These are phyloP conservation scores for Penicillium maclennaniae DNA, from an alignment of 495 filamentous ascomycete genomes.

Conservation along the genomic window DNA sequence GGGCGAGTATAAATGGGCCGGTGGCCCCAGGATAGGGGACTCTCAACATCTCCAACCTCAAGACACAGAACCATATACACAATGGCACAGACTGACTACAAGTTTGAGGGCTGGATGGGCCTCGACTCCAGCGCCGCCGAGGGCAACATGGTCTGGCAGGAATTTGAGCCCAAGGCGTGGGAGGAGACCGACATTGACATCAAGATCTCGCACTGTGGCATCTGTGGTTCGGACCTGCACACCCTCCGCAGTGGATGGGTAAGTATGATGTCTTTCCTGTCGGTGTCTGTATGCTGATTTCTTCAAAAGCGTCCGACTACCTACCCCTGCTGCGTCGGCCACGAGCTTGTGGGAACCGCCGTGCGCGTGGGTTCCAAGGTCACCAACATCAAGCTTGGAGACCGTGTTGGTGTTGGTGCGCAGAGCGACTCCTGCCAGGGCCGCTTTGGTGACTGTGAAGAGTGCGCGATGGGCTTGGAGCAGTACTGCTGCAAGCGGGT, in stretches of 20 bases:
- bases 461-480: constrained; percentile 60
- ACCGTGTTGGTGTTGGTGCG: constrained; percentile 84
- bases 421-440: constrained; percentile 68
- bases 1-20: constrained; percentile 14
- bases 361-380: constrained; percentile 70
- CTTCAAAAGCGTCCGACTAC: constrained; percentile 40
- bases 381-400: constrained; percentile 69
- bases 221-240: constrained; percentile 63
- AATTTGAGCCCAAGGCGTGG: constrained; percentile 76
- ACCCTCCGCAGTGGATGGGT: constrained; percentile 72
- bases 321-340: constrained; percentile 74
- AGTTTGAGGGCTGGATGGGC: constrained; percentile 85
- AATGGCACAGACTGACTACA: constrained; percentile 46
- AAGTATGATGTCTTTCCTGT: constrained; percentile 12
- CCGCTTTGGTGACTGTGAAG: constrained; percentile 59
- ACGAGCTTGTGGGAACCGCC: constrained; percentile 78
- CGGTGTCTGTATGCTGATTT: background rate
- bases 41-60: background rate
- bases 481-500: constrained; percentile 64
- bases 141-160: constrained; percentile 76
- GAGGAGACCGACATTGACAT: constrained; percentile 71
- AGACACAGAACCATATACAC: background rate
- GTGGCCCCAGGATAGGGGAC: background rate
- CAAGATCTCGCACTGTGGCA: constrained; percentile 43
- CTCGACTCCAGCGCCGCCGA: constrained; percentile 51